Evolutionary conservation across 139 green algal species (phyloP), one percentile per base, ranked within the genome.

Genomic region (Nannochloris sp.): DNA sequence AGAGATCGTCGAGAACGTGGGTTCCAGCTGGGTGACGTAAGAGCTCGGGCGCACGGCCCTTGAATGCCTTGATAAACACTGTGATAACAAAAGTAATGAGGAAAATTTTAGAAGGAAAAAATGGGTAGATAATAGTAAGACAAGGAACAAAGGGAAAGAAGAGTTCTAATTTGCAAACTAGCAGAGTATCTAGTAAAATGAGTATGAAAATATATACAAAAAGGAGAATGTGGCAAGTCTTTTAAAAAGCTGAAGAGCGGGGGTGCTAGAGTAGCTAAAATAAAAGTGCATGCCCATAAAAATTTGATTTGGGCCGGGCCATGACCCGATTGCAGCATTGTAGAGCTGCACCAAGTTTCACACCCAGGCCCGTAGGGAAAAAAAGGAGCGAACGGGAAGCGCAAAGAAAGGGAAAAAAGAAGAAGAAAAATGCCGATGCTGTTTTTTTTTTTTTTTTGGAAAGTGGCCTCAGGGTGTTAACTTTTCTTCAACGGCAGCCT

Each of bases 1-100:
- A 96, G 12, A 95, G 68, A 63, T 95, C 90, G 15, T 86, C 74
- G 19, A 97, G 59, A 3, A 96, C 87, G 27, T 90, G 76, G 0
- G 80, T 75, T 54, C 82, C 90, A 30, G 79, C 80, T 0, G 87
- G 89, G 68, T 97, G 90, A 19, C 88, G 77, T 66, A 96, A 74
- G 60, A 97, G 81, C 63, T 85, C 71, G 1, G 77, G 67, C 12
- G 90, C 62, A 37, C 87, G 80, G 23, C 87, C 86, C 46, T 78
- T 80, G 61, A 92, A 89, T 15, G 78, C 37, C 23, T 73, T 73
- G 13, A 88, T 59, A 7, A 95, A 62, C 36, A 64, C 88, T 92
- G 80, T n/a, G n/a, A 46, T 61, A 34, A 44, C 33, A 37, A 27
- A 32, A 27, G 34, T 47, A 71, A 23, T 19, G 12, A 46, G 4